Conservation (phyloP, 140 eudicot species). For the Oenanthe javanica region DNA sequence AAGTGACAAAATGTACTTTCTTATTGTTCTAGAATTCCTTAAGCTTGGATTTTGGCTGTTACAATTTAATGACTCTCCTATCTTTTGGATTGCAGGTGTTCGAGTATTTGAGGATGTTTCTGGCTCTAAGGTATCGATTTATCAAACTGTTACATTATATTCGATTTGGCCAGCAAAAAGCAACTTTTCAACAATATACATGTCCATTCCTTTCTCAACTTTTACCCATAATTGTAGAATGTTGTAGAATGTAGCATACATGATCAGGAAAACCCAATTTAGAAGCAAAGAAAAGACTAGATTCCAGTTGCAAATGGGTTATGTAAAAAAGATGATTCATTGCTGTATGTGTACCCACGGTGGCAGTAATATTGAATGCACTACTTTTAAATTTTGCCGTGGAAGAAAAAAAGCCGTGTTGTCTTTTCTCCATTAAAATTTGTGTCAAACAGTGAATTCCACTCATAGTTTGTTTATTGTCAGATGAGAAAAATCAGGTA, state of each 20-base stretch:
- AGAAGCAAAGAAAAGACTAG: too few relatives aligned
- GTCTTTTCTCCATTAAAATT: not conserved
- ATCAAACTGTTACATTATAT: not conserved
- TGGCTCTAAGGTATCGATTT: not conserved
- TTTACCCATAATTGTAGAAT: not conserved
- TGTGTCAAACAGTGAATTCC: not conserved
- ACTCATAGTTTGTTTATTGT: not conserved
- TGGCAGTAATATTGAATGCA: not conserved
- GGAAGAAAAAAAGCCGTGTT: not conserved
- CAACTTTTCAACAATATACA: not conserved
- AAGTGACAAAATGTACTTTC: not conserved
- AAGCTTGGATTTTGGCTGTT: not conserved
- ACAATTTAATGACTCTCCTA: not conserved
- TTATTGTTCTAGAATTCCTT: not conserved
- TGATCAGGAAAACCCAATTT: too few relatives aligned
- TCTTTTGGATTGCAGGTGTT: constrained; percentile 1
- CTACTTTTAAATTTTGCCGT: not conserved
- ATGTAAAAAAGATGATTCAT: too few relatives aligned
- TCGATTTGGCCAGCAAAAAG: not conserved
- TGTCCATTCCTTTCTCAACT: not conserved
- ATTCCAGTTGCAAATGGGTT: too few relatives aligned
- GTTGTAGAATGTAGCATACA: not conserved
- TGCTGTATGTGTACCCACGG: too few relatives aligned
- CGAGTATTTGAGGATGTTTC: constrained; percentile 2
- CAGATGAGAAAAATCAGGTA: not conserved